phyloP scores from a whole-genome alignment of 2,329 filamentous ascomycete species.

The Emergomyces orientalis region DNA sequence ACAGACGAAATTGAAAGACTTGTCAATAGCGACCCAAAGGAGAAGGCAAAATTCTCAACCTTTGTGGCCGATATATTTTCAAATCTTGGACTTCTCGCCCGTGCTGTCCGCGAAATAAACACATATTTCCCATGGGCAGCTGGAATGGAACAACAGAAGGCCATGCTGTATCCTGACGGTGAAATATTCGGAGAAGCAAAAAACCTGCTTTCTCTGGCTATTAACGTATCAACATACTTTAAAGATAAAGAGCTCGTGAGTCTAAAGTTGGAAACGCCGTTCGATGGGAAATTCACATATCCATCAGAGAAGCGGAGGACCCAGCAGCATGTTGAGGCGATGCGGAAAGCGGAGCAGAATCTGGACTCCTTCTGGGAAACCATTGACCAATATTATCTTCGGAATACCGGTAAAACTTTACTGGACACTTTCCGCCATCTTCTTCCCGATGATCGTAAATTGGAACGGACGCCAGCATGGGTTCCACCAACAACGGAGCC shows the following conservation, averaged over 20 bases:
- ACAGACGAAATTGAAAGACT: slow-evolving; percentile 44
- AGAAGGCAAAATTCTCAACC: slow-evolving; percentile 32
- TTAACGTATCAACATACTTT: not conserved
- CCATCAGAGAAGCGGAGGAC: slow-evolving; percentile 41
- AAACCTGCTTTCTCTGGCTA: not conserved
- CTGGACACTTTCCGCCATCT: slow-evolving; percentile 7
- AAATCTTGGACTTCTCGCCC: slow-evolving; percentile 38
- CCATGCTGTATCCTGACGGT: slow-evolving; percentile 15
- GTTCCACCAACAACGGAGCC: slow-evolving; percentile 23
- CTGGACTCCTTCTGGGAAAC: slow-evolving; percentile 42
- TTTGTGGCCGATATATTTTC: slow-evolving; percentile 32
- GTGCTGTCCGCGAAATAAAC: slow-evolving; percentile 39
- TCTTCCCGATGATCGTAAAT: slow-evolving; percentile 6
- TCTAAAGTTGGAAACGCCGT: slow-evolving; percentile 4
- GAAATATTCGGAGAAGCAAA: not conserved
- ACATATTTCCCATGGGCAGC: slow-evolving; percentile 41
- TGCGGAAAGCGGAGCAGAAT: slow-evolving; percentile 40
- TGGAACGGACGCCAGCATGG: slow-evolving; percentile 44
- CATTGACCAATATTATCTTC: slow-evolving; percentile 21
- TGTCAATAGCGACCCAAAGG: slow-evolving; percentile 24
- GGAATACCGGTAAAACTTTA: slow-evolving; percentile 5
- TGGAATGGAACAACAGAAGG: slow-evolving; percentile 20
- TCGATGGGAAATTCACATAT: slow-evolving; percentile 37
- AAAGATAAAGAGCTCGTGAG: not conserved
- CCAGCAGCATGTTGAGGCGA: slow-evolving; percentile 35